Conservation (phyloP, 768 basidiomycete species). For the Lepiota subincarnata region DNA sequence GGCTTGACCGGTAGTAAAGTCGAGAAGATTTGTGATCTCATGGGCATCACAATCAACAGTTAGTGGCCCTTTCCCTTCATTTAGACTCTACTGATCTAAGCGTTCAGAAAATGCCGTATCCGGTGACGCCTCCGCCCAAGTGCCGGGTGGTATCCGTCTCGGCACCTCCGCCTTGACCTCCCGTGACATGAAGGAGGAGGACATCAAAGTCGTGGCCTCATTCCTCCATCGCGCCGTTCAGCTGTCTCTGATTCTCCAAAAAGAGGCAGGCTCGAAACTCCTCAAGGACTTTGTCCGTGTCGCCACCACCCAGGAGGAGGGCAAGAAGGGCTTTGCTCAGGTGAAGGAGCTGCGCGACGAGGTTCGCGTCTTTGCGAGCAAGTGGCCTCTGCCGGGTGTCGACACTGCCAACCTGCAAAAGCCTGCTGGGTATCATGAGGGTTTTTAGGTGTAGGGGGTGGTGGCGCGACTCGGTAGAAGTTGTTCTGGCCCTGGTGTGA, state of each 20-base stretch:
- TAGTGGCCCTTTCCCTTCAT: conserved; percentile 22
- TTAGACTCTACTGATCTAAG: background rate
- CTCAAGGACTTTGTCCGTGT: conserved; percentile 93
- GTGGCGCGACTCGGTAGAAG: too few species aligned
- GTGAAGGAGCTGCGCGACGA: conserved; percentile 76
- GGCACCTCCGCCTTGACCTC: conserved; percentile 94
- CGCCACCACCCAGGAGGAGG: conserved; percentile 64
- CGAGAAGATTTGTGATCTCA: conserved; percentile 96
- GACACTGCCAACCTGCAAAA: conserved; percentile 42
- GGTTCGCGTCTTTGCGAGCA: conserved; percentile 74
- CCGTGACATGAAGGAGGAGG: conserved; percentile 85
- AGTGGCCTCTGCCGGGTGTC: conserved; percentile 93
- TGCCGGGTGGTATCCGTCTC: conserved; percentile 95
- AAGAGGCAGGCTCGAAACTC: conserved; percentile 91
- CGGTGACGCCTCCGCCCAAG: conserved; percentile 92
- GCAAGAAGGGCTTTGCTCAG: conserved; percentile 63
- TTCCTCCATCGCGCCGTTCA: conserved; percentile 96
- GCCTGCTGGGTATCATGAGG: conserved; percentile 63
- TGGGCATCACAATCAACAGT: conserved; percentile 97
- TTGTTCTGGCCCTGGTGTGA: background rate
- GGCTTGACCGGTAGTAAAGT: conserved; percentile 97
- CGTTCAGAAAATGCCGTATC: conserved; percentile 88
- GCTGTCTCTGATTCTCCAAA: conserved; percentile 83
- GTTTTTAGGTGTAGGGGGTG: conserved; percentile 21
- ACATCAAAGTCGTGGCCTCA: conserved; percentile 81